A percentile compares a stretch with the other conserved stretches of the same genome.
Conservation (phyloP, 257 asterid genomes). For the Solanum acaule region DNA sequence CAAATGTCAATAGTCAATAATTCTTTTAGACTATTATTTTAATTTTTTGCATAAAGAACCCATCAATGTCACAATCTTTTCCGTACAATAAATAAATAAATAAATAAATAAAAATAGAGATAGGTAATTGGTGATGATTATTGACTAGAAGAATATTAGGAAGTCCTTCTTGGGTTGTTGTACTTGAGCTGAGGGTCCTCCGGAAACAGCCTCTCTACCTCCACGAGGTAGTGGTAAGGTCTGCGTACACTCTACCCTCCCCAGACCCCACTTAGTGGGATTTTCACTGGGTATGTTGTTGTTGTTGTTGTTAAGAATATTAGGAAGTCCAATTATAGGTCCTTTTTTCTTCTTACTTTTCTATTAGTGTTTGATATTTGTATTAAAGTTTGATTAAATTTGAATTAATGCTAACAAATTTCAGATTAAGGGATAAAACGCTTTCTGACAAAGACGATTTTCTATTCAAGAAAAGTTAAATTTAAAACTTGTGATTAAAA, state of each 20-base stretch:
- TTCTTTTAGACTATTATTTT: not conserved
- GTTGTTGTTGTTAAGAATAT: too few relatives aligned
- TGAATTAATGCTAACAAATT: not conserved
- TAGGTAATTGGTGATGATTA: not conserved
- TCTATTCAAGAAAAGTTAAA: not conserved
- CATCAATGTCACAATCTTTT: not conserved
- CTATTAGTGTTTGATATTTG: not conserved
- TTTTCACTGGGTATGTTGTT: too few relatives aligned
- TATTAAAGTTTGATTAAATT: not conserved
- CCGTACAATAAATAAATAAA: not conserved
- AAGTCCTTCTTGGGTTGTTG: too few relatives aligned
- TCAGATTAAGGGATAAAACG: not conserved
- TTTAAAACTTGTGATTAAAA: not conserved
- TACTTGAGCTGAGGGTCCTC: too few relatives aligned
- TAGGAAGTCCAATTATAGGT: not conserved
- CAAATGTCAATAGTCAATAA: not conserved
- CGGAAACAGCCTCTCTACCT: too few relatives aligned
- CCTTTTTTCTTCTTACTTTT: not conserved
- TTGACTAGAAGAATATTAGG: too few relatives aligned
- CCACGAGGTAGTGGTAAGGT: too few relatives aligned
- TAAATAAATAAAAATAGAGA: not conserved
- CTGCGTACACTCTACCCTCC: too few relatives aligned
- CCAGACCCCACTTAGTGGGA: too few relatives aligned
- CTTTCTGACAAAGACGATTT: not conserved
- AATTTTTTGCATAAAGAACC: not conserved